Percentiles rank a stretch among this genome's conserved stretches.
phyloP scores from a whole-genome alignment of 495 filamentous ascomycete genomes.

The Daldinia caldariorum region DNA sequence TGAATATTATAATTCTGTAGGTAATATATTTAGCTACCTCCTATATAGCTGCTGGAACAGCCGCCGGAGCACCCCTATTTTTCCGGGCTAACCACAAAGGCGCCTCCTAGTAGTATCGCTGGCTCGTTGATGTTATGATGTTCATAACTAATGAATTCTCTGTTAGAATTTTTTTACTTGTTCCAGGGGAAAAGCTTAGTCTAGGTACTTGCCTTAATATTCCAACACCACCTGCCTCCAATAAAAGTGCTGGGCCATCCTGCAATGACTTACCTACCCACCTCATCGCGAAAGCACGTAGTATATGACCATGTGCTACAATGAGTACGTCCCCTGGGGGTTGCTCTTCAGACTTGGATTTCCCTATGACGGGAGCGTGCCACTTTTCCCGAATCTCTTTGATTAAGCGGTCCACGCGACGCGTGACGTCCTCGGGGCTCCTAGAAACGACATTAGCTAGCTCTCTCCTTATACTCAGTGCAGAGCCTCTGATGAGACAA shows the following conservation, averaged over 20 bases:
- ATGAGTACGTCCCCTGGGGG: slow-evolving; percentile 64
- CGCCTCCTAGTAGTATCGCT: slow-evolving; percentile 73
- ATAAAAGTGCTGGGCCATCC: slow-evolving; percentile 71
- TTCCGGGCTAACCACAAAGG: slow-evolving; percentile 62
- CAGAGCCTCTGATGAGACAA: background rate
- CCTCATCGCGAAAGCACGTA: slow-evolving; percentile 89
- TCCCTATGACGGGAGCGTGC: slow-evolving; percentile 63
- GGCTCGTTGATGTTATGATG: slow-evolving; percentile 73
- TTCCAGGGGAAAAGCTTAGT: background rate
- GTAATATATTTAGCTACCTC: background rate
- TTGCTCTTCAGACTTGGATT: slow-evolving; percentile 53
- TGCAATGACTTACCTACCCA: slow-evolving; percentile 79
- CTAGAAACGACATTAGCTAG: slow-evolving; percentile 48
- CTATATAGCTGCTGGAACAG: too few relatives aligned
- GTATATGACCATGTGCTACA: slow-evolving; percentile 85
- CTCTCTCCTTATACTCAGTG: background rate
- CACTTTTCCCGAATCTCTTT: slow-evolving; percentile 71
- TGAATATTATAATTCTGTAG: background rate
- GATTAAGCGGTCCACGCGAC: slow-evolving; percentile 79
- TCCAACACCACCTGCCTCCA: slow-evolving; percentile 87
- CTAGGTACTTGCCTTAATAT: slow-evolving; percentile 69
- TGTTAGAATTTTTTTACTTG: slow-evolving; percentile 35
- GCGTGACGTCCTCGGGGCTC: slow-evolving; percentile 70
- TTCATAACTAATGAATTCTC: slow-evolving; percentile 62
- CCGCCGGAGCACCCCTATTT: background rate